These are phyloP conservation scores for Talaromyces sp. DNA, from an alignment of 2,329 filamentous ascomycete genomes.

Conservation along the genomic window DNA sequence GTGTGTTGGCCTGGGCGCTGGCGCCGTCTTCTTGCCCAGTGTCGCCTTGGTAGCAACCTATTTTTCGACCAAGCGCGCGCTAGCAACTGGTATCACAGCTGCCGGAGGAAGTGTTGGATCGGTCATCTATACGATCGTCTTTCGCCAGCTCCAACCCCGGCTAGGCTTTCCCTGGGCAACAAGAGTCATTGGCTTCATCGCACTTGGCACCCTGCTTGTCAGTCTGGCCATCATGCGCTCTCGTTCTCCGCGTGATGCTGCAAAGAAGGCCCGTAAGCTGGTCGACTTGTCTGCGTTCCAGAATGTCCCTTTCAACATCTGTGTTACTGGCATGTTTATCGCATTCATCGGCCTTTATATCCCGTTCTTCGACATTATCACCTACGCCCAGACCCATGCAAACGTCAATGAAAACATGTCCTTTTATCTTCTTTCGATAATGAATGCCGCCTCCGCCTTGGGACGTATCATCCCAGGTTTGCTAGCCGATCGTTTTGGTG, in stretches of 20 bases:
- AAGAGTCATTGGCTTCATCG: conserved; percentile 61
- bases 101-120: conserved; percentile 56
- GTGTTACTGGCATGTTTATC: conserved; percentile 60
- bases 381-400: conserved; percentile 19
- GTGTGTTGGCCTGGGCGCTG: conserved; percentile 50
- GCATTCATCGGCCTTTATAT: conserved; percentile 42
- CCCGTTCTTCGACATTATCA: conserved; percentile 33
- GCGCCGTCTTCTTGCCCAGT: conserved; percentile 56
- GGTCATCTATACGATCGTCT: conserved; percentile 52
- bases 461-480: conserved; percentile 57
- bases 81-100: conserved; percentile 59
- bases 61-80: conserved; percentile 52
- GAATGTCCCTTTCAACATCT: conserved; percentile 39
- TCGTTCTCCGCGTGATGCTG: conserved; percentile 38
- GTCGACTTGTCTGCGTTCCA: conserved; percentile 57
- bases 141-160: conserved; percentile 36
- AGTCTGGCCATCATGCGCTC: conserved; percentile 37
- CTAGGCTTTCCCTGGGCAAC: conserved; percentile 58
- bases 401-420: conserved; percentile 17
- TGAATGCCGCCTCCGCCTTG: conserved; percentile 59
- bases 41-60: conserved; percentile 65
- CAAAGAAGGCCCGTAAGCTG: conserved; percentile 38
- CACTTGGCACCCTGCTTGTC: conserved; percentile 39
- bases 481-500: conserved; percentile 54
- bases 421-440: conserved; percentile 63